A percentile compares a stretch with the other conserved stretches of the same genome.
Evolutionary conservation across 768 basidiomycete species (phyloP).

Genomic region (Neoboletus magnificus): DNA sequence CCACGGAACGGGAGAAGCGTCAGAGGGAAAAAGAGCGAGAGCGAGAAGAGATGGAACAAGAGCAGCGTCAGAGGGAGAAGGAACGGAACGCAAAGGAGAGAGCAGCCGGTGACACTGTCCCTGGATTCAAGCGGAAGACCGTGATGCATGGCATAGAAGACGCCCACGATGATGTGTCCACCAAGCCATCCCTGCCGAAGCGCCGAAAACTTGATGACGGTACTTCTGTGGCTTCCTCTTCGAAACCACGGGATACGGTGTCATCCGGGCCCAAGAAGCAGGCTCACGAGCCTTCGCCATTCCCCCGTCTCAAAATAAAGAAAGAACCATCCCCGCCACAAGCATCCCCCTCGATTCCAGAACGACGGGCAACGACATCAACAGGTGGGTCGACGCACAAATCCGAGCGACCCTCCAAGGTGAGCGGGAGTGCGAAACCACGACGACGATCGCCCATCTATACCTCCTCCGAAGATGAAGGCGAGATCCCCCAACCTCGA

Average conservation of each 20-base stretch:
- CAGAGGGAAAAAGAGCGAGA: slow-evolving; percentile 21
- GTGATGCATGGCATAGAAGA: slow-evolving; percentile 31
- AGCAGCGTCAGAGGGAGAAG: slow-evolving; percentile 23
- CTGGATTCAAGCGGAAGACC: slow-evolving; percentile 42
- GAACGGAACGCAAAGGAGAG: slow-evolving; percentile 24
- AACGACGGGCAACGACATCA: slow-evolving; percentile 8
- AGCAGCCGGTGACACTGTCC: slow-evolving; percentile 5
- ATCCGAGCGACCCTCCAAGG: slow-evolving; percentile 21
- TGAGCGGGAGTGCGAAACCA: slow-evolving; percentile 29
- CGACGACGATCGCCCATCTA: slow-evolving; percentile 60
- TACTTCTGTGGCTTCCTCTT: slow-evolving; percentile 15
- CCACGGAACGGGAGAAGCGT: slow-evolving; percentile 24
- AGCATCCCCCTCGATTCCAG: slow-evolving; percentile 11
- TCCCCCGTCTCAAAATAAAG: slow-evolving; percentile 33
- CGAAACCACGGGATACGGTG: slow-evolving; percentile 24
- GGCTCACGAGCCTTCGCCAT: slow-evolving; percentile 22
- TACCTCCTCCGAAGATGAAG: slow-evolving; percentile 66
- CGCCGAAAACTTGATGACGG: slow-evolving; percentile 42
- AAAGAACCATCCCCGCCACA: slow-evolving; percentile 34
- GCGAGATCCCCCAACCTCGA: slow-evolving; percentile 34
- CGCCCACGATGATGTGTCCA: slow-evolving; percentile 20
- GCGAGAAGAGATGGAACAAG: slow-evolving; percentile 22
- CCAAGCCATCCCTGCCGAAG: slow-evolving; percentile 31
- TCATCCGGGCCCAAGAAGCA: slow-evolving; percentile 36
- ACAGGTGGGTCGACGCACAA: slow-evolving; percentile 7